phyloP scores from a whole-genome alignment of 139 green algal genomes.

The Picochlorum sp. region DNA sequence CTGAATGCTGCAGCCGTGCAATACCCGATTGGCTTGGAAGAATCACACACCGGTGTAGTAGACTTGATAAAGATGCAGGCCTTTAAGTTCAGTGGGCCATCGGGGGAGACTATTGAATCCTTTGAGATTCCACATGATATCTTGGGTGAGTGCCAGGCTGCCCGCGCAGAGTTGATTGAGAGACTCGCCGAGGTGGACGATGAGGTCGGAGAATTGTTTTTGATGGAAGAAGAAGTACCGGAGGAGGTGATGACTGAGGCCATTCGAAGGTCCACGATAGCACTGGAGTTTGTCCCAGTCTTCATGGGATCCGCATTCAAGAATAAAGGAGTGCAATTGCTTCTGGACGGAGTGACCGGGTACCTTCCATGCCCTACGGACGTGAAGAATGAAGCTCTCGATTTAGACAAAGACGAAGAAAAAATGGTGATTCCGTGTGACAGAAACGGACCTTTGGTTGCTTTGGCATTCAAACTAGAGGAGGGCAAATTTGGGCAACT shows the following conservation, averaged over 20 bases:
- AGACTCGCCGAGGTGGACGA: slow-evolving; percentile 79
- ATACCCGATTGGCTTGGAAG: slow-evolving; percentile 89
- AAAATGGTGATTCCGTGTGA: slow-evolving; percentile 45
- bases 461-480: slow-evolving; percentile 97
- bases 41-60: slow-evolving; percentile 79
- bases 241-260: slow-evolving; percentile 54
- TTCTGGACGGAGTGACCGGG: slow-evolving; percentile 81
- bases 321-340: slow-evolving; percentile 59
- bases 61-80: slow-evolving; percentile 69
- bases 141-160: slow-evolving; percentile 36
- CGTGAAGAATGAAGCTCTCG: slow-evolving; percentile 63
- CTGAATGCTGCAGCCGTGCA: slow-evolving; percentile 85
- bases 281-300: slow-evolving; percentile 75
- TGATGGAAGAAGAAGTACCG: slow-evolving; percentile 69
- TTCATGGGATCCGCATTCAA: slow-evolving; percentile 87
- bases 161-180: slow-evolving; percentile 66
- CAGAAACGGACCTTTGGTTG: slow-evolving; percentile 50
- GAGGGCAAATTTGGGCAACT: slow-evolving; percentile 96
- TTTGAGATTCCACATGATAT: slow-evolving; percentile 57
- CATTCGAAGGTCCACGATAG: slow-evolving; percentile 57
- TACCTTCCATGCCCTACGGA: slow-evolving; percentile 84
- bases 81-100: slow-evolving; percentile 45
- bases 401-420: slow-evolving; percentile 56
- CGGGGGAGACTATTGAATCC: slow-evolving; percentile 53
- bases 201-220: slow-evolving; percentile 80